Conservation (phyloP, 305 asterid species). For the Fraxinus albicans region DNA sequence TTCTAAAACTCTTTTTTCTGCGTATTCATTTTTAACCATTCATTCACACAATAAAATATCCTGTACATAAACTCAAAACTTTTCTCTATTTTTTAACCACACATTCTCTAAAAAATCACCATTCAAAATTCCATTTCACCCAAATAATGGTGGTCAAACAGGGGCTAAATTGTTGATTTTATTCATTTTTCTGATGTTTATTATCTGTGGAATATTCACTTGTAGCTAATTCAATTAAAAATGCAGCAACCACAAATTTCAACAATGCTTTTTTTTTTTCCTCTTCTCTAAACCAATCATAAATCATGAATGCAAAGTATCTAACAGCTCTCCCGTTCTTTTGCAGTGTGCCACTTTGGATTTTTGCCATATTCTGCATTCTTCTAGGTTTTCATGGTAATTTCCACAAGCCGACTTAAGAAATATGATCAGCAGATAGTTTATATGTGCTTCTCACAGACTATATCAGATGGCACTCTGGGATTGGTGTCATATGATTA, state of each 20-base stretch:
- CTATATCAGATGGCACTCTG: background rate
- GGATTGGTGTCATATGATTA: background rate
- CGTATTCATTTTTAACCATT: no score
- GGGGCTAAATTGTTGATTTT: background rate
- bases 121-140: no score
- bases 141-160: no score
- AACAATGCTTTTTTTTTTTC: background rate
- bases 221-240: background rate
- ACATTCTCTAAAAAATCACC: no score
- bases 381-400: conserved; percentile 77
- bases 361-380: conserved; percentile 69
- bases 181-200: background rate
- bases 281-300: background rate
- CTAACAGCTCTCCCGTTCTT: background rate
- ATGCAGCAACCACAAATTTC: background rate
- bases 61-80: no score
- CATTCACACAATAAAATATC: no score
- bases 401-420: background rate
- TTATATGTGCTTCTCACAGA: background rate
- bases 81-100: no score
- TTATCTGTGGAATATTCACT: background rate
- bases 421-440: background rate
- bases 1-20: no score
- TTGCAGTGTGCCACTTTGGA: conserved; percentile 83
- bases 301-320: background rate